phyloP scores from a whole-genome alignment of 2,329 filamentous ascomycete genomes.

The Fusarium sambucinum region DNA sequence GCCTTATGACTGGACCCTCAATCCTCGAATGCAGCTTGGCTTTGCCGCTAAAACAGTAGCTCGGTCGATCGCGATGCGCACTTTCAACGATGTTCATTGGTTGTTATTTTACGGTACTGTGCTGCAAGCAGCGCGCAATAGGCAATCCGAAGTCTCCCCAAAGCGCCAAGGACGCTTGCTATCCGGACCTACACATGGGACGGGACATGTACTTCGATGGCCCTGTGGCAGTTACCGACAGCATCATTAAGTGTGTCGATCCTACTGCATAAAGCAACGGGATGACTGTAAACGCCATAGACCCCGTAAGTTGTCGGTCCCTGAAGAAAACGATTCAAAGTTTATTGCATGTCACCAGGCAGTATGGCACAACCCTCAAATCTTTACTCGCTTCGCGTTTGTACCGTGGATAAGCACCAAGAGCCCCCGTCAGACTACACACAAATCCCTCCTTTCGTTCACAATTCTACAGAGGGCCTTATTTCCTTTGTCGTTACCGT shows the following conservation, averaged over 20 bases:
- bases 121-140: slow-evolving; percentile 4
- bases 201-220: neutral
- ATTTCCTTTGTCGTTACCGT: neutral
- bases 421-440: slow-evolving; percentile 2
- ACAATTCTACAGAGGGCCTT: neutral
- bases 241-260: slow-evolving; percentile 3
- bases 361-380: slow-evolving; percentile 7
- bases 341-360: slow-evolving; percentile 5
- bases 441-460: neutral
- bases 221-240: neutral
- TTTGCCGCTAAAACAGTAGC: slow-evolving; percentile 45
- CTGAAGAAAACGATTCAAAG: slow-evolving; percentile 16
- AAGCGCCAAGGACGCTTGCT: slow-evolving; percentile 6
- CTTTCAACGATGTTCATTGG: slow-evolving; percentile 21
- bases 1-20: slow-evolving; percentile 25
- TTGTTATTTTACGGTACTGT: neutral
- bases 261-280: slow-evolving; percentile 10
- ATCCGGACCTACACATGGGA: slow-evolving; percentile 1
- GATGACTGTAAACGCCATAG: slow-evolving; percentile 5
- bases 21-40: slow-evolving; percentile 41
- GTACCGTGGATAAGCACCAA: slow-evolving; percentile 1
- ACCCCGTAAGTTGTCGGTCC: slow-evolving; percentile 6
- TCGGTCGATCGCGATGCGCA: slow-evolving; percentile 40
- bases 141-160: neutral
- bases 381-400: slow-evolving; percentile 7